Conservation (phyloP, 2,329 filamentous ascomycete genomes). For the Fonsecaea pedrosoi region DNA sequence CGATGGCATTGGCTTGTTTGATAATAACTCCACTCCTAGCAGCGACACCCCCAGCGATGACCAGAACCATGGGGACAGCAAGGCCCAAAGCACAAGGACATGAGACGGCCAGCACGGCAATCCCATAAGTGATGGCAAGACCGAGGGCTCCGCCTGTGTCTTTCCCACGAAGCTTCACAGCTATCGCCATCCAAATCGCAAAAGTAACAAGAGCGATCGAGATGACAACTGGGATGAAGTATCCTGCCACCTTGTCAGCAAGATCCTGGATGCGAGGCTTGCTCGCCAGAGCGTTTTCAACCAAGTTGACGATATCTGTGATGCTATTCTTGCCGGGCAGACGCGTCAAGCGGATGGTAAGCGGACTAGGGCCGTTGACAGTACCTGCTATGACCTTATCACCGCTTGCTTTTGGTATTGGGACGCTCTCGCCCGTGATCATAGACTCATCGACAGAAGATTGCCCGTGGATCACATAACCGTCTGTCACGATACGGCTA, state of each 20-base stretch:
- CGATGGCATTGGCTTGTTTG: constrained; percentile 69
- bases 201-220: constrained; percentile 65
- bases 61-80: constrained; percentile 78
- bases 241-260: constrained; percentile 70
- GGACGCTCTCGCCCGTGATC: constrained; percentile 73
- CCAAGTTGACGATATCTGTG: constrained; percentile 70
- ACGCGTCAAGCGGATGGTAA: constrained; percentile 62
- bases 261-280: constrained; percentile 73
- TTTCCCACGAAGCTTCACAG: constrained; percentile 50
- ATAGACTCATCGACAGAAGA: constrained; percentile 78
- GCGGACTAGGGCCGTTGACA: constrained; percentile 61
- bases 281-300: constrained; percentile 71
- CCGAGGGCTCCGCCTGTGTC: constrained; percentile 58
- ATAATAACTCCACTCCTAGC: constrained; percentile 71
- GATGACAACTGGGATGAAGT: constrained; percentile 72
- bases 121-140: constrained; percentile 71
- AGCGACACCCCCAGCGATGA: constrained; percentile 71
- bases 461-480: constrained; percentile 65
- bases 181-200: constrained; percentile 68
- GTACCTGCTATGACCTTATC: constrained; percentile 69
- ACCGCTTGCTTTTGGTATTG: constrained; percentile 63
- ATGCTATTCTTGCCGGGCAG: constrained; percentile 77
- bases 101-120: constrained; percentile 74
- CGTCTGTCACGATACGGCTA: constrained; percentile 70
- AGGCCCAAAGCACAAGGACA: constrained; percentile 80